A percentile compares a stretch with the other conserved stretches of the same genome.
Evolutionary conservation across 805 yeast species (phyloP).

Genomic region (Schwanniomyces vanrijiae): DNA sequence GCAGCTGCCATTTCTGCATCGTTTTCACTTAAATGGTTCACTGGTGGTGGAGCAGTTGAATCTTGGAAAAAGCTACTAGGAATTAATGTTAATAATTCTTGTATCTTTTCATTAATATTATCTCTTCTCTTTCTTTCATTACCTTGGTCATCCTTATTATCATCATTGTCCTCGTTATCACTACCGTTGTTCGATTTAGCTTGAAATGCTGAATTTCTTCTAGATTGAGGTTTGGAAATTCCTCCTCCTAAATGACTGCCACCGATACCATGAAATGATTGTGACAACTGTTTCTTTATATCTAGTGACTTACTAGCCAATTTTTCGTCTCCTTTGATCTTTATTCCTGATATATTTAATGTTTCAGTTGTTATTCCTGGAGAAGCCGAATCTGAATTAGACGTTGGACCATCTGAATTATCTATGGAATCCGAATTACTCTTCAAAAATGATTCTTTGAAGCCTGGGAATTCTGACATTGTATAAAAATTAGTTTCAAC

Average conservation of each 20-base stretch:
- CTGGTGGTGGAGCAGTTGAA: slow-evolving; percentile 10
- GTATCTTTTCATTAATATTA: slow-evolving; percentile 45
- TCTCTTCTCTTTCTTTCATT: slow-evolving; percentile 44
- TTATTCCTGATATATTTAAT: slow-evolving; percentile 26
- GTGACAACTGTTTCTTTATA: slow-evolving; percentile 42
- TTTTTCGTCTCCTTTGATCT: slow-evolving; percentile 25
- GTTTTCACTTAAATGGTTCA: slow-evolving; percentile 1
- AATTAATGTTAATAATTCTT: slow-evolving; percentile 38
- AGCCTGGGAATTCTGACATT: slow-evolving; percentile 16
- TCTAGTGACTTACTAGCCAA: slow-evolving; percentile 32
- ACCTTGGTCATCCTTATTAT: slow-evolving; percentile 33
- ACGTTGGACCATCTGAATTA: slow-evolving; percentile 4
- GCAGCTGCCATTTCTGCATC: slow-evolving; percentile 30
- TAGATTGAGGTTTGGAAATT: slow-evolving; percentile 36
- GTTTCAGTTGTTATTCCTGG: slow-evolving; percentile 13
- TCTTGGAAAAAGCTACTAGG: slow-evolving; percentile 39
- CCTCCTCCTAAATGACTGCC: slow-evolving; percentile 29
- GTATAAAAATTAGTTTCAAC: background rate
- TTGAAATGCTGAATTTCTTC: slow-evolving; percentile 32
- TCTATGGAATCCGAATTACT: slow-evolving; percentile 8
- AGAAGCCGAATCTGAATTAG: slow-evolving; percentile 15
- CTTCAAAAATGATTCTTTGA: slow-evolving; percentile 16
- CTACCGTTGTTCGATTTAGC: slow-evolving; percentile 20
- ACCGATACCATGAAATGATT: slow-evolving; percentile 28
- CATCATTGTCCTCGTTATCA: slow-evolving; percentile 18